Base-by-base conservation (phyloP, 495 filamentous ascomycete species). In the Daldinia bambusicola region DNA sequence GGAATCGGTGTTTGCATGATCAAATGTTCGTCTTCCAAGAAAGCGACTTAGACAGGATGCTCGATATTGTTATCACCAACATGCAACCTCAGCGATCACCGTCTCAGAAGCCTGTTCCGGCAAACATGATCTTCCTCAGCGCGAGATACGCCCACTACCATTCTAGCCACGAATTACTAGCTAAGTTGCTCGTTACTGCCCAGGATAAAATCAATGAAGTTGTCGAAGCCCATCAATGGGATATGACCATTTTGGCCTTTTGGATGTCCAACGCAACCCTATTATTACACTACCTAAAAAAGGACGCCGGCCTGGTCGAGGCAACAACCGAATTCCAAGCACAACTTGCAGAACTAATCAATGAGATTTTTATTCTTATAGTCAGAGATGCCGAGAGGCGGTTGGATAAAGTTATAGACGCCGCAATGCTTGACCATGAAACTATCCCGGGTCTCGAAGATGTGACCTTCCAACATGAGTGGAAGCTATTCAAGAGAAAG, bases 11-110 rank as follows among this genome's bases (percentile, higher is more conserved):
- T 80, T 82, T 97, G 50, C 93, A 97, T 75, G 95, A 99, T 78
- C 95, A 99, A 76, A 99, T 99, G 95, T 99, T 99, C 74, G 95
- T 99, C 26, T 98, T 99, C 78, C 96, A 98, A 80, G 96, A 99
- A 60, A 88, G 87, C 74, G 96, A 98, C 66, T 81, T 99, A 52
- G 90, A 92, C 57, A 88, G 89, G 61, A 97, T 98, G 65, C 86
- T 99, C 57, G 92, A 97, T 73, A 93, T 99, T 51, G 89, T 98
- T 74, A 97, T 99, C 75, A 98, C 95, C 63, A 93, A 96, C 78
- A 99, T 99, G 95, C 94, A 93, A 0, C 95, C 95, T 0, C 94
- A 98, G 79, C 86, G 95, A 67, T 97, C 95, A 20, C 93, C 94
- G 0, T 93, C 94, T 4, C 95, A 99, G 73, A 99, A 99, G 71